Evolutionary conservation across 2,329 filamentous ascomycete species (phyloP).

Genomic region (Akanthomyces dipterigenus): DNA sequence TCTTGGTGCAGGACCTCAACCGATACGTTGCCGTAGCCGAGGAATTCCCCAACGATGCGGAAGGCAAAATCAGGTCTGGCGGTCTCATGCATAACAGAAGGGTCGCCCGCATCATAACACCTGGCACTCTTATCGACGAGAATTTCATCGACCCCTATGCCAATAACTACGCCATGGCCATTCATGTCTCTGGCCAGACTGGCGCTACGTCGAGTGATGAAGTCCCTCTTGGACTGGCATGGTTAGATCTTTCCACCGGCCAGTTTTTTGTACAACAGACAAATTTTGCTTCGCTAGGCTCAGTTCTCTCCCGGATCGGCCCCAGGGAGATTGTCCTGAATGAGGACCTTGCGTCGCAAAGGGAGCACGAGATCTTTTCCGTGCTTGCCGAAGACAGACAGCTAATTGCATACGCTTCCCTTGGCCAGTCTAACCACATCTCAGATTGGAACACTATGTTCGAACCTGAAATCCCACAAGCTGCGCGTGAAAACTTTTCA

Average conservation of each 20-base stretch:
- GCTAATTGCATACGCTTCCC: conserved; percentile 64
- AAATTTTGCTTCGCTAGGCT: conserved; percentile 64
- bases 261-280: conserved; percentile 83
- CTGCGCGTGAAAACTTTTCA: conserved; percentile 52
- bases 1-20: conserved; percentile 83
- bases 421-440: conserved; percentile 39
- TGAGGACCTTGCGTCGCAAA: conserved; percentile 49
- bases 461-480: conserved; percentile 59
- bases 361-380: conserved; percentile 55
- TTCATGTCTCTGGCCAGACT: conserved; percentile 48
- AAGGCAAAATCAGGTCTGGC: conserved; percentile 65
- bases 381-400: conserved; percentile 70
- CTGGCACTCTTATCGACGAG: conserved; percentile 93
- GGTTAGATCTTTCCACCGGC: conserved; percentile 92
- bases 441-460: conserved; percentile 70
- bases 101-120: conserved; percentile 83
- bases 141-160: conserved; percentile 92
- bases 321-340: conserved; percentile 82
- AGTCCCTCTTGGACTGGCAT: conserved; percentile 66
- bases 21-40: conserved; percentile 92
- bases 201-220: not conserved
- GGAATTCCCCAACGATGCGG: conserved; percentile 72
- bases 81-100: conserved; percentile 78
- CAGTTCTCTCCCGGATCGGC: conserved; percentile 72
- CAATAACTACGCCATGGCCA: conserved; percentile 85